These are phyloP conservation scores for Escallonia rubra DNA, from an alignment of 129 eudicot genomes.

Conservation along the genomic window DNA sequence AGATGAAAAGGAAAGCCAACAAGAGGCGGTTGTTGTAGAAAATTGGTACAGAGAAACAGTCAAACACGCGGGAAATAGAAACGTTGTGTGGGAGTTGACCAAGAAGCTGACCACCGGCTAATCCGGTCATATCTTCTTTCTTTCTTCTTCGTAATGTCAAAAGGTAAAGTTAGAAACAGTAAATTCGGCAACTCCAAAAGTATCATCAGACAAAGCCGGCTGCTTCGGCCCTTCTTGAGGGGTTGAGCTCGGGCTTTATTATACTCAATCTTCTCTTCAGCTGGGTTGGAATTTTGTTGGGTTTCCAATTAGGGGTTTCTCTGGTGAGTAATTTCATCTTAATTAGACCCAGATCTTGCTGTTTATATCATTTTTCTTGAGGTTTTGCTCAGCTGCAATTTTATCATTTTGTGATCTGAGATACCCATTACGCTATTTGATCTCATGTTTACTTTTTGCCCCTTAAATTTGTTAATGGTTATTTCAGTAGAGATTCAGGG, in stretches of 20 bases:
- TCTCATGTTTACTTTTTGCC: neutral
- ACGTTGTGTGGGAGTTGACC: neutral
- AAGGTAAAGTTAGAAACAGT: neutral
- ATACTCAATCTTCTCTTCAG: no score
- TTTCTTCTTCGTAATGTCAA: neutral
- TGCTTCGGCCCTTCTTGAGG: no score
- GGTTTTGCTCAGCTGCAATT: neutral
- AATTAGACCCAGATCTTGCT: conserved; percentile 10
- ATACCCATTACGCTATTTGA: neutral
- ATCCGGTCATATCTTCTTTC: conserved; percentile 29
- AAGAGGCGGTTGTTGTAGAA: no score
- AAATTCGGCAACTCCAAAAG: no score
- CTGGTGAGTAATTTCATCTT: conserved; percentile 6
- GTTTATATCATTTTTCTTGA: neutral
- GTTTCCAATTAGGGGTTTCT: neutral
- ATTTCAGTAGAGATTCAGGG: neutral
- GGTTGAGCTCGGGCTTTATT: no score
- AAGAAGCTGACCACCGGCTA: conserved; percentile 22
- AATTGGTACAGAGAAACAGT: neutral
- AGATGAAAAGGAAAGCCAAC: no score
- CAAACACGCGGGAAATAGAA: conserved; percentile 6
- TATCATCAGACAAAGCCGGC: no score
- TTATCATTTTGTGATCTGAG: neutral
- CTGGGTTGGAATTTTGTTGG: no score
- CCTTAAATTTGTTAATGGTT: neutral